Evolutionary conservation across 139 green algal species (phyloP).

Genomic region (Coelastrella sp.): DNA sequence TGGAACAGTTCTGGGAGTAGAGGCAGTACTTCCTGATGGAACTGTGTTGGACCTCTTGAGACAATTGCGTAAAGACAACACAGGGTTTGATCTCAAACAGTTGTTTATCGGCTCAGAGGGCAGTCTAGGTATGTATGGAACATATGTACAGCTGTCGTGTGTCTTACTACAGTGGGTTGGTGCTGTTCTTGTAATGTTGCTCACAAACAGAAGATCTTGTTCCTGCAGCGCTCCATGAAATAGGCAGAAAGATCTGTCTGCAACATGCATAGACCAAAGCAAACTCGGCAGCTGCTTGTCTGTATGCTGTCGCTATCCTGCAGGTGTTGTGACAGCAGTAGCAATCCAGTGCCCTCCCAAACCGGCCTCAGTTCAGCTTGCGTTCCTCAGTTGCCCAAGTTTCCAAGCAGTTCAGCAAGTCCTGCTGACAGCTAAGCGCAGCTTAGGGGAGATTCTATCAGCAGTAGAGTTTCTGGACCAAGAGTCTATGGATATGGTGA

Average conservation of each 20-base stretch:
- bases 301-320: not conserved
- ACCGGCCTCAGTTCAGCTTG: slow-evolving; percentile 78
- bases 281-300: no score
- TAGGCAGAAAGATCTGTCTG: no score
- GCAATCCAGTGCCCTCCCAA: slow-evolving; percentile 81
- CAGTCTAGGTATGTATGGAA: slow-evolving; percentile 95
- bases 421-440: slow-evolving; percentile 67
- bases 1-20: slow-evolving; percentile 91
- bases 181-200: no score
- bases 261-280: no score
- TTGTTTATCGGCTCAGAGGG: slow-evolving; percentile 98
- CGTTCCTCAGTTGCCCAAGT: slow-evolving; percentile 74
- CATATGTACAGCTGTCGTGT: no score
- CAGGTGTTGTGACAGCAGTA: slow-evolving; percentile 87
- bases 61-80: slow-evolving; percentile 97
- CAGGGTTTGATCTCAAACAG: slow-evolving; percentile 98
- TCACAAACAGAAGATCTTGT: no score
- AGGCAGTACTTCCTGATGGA: slow-evolving; percentile 93
- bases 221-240: no score
- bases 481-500: slow-evolving; percentile 70
- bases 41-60: slow-evolving; percentile 88
- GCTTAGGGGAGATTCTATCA: slow-evolving; percentile 88
- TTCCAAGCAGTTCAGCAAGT: slow-evolving; percentile 76
- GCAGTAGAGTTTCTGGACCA: slow-evolving; percentile 96
- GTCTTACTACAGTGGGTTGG: no score